Percentiles rank a stretch among this genome's conserved stretches.
phyloP scores from a whole-genome alignment of 495 filamentous ascomycete genomes.

The Trichocladium antarcticum region DNA sequence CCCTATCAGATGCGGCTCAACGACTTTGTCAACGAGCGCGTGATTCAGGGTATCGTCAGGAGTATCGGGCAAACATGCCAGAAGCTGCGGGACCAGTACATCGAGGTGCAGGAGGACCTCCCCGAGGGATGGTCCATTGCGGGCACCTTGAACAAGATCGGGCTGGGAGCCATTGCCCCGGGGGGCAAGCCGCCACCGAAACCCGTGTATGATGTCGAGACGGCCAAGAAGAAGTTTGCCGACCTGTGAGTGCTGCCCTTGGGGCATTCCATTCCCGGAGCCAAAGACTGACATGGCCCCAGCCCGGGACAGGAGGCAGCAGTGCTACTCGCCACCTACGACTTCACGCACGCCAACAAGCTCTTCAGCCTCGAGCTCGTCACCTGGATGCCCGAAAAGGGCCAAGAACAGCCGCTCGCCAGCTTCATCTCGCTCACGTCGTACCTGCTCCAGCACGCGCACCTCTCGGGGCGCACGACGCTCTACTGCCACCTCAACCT shows the following conservation, averaged over 20 bases:
- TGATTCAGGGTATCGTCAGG: constrained; percentile 70
- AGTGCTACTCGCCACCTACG: constrained; percentile 74
- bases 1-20: constrained; percentile 91
- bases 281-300: constrained; percentile 19
- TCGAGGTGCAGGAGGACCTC: constrained; percentile 83
- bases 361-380: constrained; percentile 83
- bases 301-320: constrained; percentile 73
- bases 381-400: constrained; percentile 50
- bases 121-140: constrained; percentile 82
- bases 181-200: constrained; percentile 51
- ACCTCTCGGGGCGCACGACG: constrained; percentile 64
- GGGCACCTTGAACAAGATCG: constrained; percentile 72
- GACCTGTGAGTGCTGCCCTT: constrained; percentile 33
- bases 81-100: constrained; percentile 57
- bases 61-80: constrained; percentile 62
- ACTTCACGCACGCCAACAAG: constrained; percentile 91
- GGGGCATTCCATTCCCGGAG: not conserved
- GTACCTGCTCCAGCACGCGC: constrained; percentile 87
- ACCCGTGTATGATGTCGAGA: constrained; percentile 51
- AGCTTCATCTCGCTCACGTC: constrained; percentile 81
- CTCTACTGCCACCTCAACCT: constrained; percentile 76
- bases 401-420: constrained; percentile 63
- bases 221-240: constrained; percentile 66
- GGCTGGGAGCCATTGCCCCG: constrained; percentile 63
- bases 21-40: constrained; percentile 88